These are phyloP conservation scores for Selaginella tamariscina DNA, from an alignment of 75 land plant species.

Conservation along the genomic window DNA sequence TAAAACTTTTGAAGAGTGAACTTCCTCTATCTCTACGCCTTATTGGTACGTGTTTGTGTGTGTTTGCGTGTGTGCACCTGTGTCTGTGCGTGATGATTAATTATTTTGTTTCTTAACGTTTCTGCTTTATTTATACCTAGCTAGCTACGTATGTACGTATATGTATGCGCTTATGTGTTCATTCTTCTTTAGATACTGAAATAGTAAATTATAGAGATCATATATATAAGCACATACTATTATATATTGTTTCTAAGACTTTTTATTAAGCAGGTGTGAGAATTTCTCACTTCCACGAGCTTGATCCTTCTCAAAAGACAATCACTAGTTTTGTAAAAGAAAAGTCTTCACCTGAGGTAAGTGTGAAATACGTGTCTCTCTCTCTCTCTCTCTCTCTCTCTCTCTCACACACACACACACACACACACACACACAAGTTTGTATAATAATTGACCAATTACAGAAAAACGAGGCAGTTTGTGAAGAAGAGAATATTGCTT, in stretches of 20 bases:
- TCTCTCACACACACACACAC: too few relatives aligned
- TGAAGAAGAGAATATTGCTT: too few relatives aligned
- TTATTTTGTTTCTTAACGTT: not conserved
- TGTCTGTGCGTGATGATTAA: constrained; percentile 72
- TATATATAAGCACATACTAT: too few relatives aligned
- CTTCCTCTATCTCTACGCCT: constrained; percentile 69
- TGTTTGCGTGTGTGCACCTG: too few relatives aligned
- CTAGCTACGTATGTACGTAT: too few relatives aligned
- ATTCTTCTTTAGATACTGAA: too few relatives aligned
- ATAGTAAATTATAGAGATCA: too few relatives aligned
- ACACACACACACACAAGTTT: not conserved
- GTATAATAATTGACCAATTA: not conserved
- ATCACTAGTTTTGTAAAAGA: constrained; percentile 27
- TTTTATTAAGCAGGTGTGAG: constrained; percentile 81
- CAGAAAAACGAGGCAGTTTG: not conserved
- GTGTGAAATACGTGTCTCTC: not conserved
- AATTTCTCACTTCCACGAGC: constrained; percentile 57
- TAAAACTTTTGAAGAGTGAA: constrained; percentile 62
- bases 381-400: too few relatives aligned
- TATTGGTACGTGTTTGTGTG: constrained; percentile 50
- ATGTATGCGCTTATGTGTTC: too few relatives aligned
- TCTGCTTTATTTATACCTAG: not conserved
- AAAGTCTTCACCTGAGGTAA: not conserved
- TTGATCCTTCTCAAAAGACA: constrained; percentile 51
- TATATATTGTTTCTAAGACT: not conserved